Conservation (phyloP, 139 green algal species). For the Tetradesmus obliquus region DNA sequence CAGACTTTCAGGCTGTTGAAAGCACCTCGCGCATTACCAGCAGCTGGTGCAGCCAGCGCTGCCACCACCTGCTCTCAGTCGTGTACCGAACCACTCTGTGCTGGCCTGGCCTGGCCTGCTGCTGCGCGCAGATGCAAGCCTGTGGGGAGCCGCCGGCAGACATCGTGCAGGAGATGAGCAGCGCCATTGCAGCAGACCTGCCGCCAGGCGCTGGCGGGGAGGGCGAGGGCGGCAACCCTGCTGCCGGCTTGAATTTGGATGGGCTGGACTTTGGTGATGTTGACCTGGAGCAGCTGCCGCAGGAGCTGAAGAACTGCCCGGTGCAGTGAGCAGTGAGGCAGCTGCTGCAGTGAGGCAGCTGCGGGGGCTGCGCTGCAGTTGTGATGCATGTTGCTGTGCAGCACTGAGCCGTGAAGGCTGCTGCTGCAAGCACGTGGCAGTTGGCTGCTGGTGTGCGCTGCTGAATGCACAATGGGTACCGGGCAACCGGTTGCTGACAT, state of each 20-base stretch:
- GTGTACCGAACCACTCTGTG: neutral
- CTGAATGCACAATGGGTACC: no score
- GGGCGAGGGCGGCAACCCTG: neutral
- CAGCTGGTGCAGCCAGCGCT: neutral
- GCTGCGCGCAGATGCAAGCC: constrained; percentile 79
- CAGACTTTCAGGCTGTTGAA: neutral
- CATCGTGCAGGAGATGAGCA: constrained; percentile 85
- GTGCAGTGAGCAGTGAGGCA: constrained; percentile 26
- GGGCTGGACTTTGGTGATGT: neutral
- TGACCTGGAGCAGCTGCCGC: constrained; percentile 18
- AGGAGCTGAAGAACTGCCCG: constrained; percentile 40
- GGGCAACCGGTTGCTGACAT: no score
- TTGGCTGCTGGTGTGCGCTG: neutral
- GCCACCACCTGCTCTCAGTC: neutral
- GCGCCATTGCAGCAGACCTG: constrained; percentile 45
- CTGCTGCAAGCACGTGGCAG: no score
- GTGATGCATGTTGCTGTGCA: no score
- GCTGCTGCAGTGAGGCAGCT: neutral
- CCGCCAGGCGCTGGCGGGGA: constrained; percentile 1
- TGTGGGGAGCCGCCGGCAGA: constrained; percentile 83
- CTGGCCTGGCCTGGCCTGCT: neutral
- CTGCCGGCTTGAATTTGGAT: neutral
- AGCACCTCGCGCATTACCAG: neutral
- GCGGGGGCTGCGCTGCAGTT: neutral
- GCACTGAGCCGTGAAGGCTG: no score